These are phyloP conservation scores for Leccinellum luteum DNA, from an alignment of 768 basidiomycete genomes.

Conservation along the genomic window DNA sequence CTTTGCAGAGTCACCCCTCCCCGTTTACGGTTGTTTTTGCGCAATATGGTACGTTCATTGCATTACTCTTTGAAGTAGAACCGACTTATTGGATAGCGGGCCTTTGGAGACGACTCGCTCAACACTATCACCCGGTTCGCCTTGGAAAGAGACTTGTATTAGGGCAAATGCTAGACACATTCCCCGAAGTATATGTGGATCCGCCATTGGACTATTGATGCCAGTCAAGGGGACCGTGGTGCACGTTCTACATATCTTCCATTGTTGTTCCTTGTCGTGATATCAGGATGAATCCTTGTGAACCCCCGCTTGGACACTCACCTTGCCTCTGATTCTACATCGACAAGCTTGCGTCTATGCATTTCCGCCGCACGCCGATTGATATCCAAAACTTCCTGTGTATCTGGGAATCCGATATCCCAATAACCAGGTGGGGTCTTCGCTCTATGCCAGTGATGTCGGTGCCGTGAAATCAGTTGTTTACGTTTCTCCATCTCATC, in stretches of 20 bases:
- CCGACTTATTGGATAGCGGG: slow-evolving; percentile 35
- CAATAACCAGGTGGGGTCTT: slow-evolving; percentile 86
- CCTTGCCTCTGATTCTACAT: slow-evolving; percentile 59
- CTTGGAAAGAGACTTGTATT: slow-evolving; percentile 46
- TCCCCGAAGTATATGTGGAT: slow-evolving; percentile 31
- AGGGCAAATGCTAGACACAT: slow-evolving; percentile 49
- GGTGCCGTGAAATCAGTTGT: slow-evolving; percentile 69
- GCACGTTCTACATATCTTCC: slow-evolving; percentile 29
- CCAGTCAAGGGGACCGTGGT: slow-evolving; percentile 12
- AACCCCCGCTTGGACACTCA: slow-evolving; percentile 30
- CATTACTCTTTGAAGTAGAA: not conserved
- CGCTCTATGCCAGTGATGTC: slow-evolving; percentile 65
- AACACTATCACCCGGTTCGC: slow-evolving; percentile 59
- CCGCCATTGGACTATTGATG: slow-evolving; percentile 5
- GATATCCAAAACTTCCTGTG: slow-evolving; percentile 76
- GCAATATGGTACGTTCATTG: slow-evolving; percentile 46
- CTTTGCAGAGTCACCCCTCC: slow-evolving; percentile 50
- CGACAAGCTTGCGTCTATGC: slow-evolving; percentile 59
- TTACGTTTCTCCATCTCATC: slow-evolving; percentile 51
- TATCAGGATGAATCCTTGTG: not conserved
- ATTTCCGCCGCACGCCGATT: slow-evolving; percentile 73
- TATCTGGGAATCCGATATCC: slow-evolving; percentile 87
- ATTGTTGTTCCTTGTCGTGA: slow-evolving; percentile 13
- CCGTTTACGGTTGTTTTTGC: slow-evolving; percentile 51
- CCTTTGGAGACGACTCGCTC: slow-evolving; percentile 48